Evolutionary conservation across 1,284 basidiomycete genomes (phyloP), one percentile per base, ranked within the genome.

Genomic region (Trichosporon ovoides): DNA sequence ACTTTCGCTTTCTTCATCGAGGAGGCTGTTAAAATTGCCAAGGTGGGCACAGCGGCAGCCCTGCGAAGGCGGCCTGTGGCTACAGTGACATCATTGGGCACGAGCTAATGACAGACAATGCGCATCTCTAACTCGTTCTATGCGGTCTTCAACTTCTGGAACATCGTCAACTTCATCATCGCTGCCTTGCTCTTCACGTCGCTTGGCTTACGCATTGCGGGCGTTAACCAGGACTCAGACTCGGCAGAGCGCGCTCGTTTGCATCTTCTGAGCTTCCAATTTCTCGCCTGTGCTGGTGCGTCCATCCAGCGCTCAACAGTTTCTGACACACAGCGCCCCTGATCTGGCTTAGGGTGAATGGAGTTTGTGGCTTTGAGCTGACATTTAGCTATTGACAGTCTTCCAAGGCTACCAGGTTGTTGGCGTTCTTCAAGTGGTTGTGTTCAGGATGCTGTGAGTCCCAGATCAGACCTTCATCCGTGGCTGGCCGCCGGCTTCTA

Each of bases 231-330:
- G 14, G 80, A 74, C 3, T 78, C 80, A 16, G 69, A 78, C 73
- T 62, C 72, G 14, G 60, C 70, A 1, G 62, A 71, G 66, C 72
- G 14, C 58, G 78, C 70, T 19, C 12, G 72, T 59, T 40, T 76
- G 80, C 84, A 85, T 53, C 73, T 89, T 16, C 80, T 76, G 59
- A 91, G 89, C 72, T 95, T 94, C 78, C 91, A 92, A 70, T 82
- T 90, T 19, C 77, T 95, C 34, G 89, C 89, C 78, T 91, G 87
- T 71, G 90, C 87, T 5, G 84, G 28, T 31, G 9, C 28, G 28
- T 31, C 9, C 28, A 4, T 9, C 9, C n/a, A n/a, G n/a, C 28
- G 28, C 28, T 31, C 28, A 4, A 5, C 9, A 9, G 9, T 31
- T 4, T 5, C 28, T 31, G 9, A 31, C 9, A 9, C 5, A 31